Evolutionary conservation across 805 yeast genomes (phyloP).

Genomic region (Danielia reshetovae): DNA sequence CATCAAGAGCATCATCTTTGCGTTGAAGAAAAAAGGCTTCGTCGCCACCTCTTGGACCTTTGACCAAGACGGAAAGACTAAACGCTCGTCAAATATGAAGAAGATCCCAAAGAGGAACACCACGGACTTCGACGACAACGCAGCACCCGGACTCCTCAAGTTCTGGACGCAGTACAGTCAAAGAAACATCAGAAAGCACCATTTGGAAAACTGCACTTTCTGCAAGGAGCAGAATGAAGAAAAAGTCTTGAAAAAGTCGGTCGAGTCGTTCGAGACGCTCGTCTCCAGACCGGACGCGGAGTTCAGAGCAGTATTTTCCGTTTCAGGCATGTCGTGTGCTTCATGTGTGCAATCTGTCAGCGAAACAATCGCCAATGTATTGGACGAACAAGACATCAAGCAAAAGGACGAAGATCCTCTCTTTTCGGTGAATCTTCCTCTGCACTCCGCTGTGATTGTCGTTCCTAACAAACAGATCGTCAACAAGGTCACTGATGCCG

Average conservation of each 20-base stretch:
- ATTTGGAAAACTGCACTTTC: constrained; percentile 37
- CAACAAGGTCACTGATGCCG: constrained; percentile 25
- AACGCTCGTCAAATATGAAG: constrained; percentile 6
- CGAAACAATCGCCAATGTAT: constrained; percentile 24
- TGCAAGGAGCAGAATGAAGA: constrained; percentile 30
- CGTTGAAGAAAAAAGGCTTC: constrained; percentile 36
- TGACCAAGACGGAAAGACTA: constrained; percentile 14
- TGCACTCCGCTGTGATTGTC: constrained; percentile 50
- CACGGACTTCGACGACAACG: neutral
- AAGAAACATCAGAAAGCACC: constrained; percentile 23
- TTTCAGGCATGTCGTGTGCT: constrained; percentile 45
- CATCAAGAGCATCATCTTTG: constrained; percentile 22
- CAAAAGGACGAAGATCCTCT: constrained; percentile 20
- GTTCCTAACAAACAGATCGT: constrained; percentile 48
- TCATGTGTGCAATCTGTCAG: constrained; percentile 31
- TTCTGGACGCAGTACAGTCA: constrained; percentile 16
- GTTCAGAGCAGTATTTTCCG: constrained; percentile 47
- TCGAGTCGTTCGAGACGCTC: constrained; percentile 4
- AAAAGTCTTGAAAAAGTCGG: constrained; percentile 10
- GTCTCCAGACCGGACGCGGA: constrained; percentile 20
- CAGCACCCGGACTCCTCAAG: constrained; percentile 10
- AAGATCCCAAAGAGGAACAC: neutral
- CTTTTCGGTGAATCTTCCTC: constrained; percentile 49
- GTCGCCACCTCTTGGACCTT: constrained; percentile 33
- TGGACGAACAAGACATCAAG: constrained; percentile 7